Percentiles rank a stretch among this genome's conserved stretches.
Conservation (phyloP, 768 basidiomycete genomes). For the Amanita muscaria region DNA sequence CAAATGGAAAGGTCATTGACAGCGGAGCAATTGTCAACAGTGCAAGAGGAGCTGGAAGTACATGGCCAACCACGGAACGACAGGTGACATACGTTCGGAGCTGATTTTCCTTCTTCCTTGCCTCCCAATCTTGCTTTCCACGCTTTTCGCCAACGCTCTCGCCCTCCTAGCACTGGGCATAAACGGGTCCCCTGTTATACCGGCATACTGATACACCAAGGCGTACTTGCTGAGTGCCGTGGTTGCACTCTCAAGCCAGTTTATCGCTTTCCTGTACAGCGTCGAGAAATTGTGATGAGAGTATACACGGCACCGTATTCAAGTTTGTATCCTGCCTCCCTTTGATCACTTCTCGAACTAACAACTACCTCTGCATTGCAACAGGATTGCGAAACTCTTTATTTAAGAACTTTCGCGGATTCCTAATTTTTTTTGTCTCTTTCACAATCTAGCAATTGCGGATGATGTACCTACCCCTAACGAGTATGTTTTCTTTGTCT, state of each 20-base stretch:
- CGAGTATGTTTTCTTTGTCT: too few species aligned
- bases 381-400: too few species aligned
- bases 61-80: background rate
- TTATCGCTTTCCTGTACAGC: too few species aligned
- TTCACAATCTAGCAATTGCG: too few species aligned
- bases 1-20: slow-evolving; percentile 74
- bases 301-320: too few species aligned
- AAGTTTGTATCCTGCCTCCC: too few species aligned
- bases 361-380: too few species aligned
- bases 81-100: slow-evolving; percentile 43
- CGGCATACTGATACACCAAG: slow-evolving; percentile 64
- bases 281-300: too few species aligned
- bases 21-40: slow-evolving; percentile 71
- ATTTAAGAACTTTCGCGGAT: too few species aligned
- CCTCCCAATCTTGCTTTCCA: slow-evolving; percentile 24
- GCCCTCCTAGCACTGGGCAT: slow-evolving; percentile 45
- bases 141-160: slow-evolving; percentile 31
- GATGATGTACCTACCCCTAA: too few species aligned
- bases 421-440: too few species aligned
- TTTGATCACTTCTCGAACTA: too few species aligned
- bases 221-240: slow-evolving; percentile 50
- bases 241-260: slow-evolving; percentile 45
- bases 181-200: slow-evolving; percentile 68
- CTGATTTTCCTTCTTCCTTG: slow-evolving; percentile 40
- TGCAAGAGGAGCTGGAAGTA: slow-evolving; percentile 50